Percentiles rank a stretch among this genome's conserved stretches.
Evolutionary conservation across 495 filamentous ascomycete genomes (phyloP).

Genomic region (Cenococcum geophilum): DNA sequence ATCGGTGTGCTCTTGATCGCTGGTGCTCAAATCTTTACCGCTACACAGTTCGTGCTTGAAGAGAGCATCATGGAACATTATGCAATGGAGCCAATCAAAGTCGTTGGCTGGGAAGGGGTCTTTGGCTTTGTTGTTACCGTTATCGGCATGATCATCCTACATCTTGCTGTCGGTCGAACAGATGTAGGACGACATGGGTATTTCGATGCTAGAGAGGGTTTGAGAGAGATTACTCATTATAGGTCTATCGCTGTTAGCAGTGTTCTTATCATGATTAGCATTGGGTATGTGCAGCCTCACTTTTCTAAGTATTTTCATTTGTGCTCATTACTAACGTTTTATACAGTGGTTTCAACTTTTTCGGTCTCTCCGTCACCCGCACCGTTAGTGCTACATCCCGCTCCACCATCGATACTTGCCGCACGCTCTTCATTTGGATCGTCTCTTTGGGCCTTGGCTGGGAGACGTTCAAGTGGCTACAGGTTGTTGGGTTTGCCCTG

Average conservation of each 20-base stretch:
- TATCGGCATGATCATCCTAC: conserved; percentile 70
- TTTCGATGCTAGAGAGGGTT: conserved; percentile 83
- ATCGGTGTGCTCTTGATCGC: conserved; percentile 86
- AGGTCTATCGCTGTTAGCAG: conserved; percentile 65
- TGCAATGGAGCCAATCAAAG: conserved; percentile 76
- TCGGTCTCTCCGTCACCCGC: conserved; percentile 86
- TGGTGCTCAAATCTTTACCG: conserved; percentile 91
- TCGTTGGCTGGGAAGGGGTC: conserved; percentile 93
- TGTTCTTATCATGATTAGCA: conserved; percentile 90
- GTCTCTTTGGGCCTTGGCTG: conserved; percentile 88
- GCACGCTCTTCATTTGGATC: conserved; percentile 97
- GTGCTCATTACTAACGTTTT: conserved; percentile 6
- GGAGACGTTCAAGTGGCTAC: conserved; percentile 98
- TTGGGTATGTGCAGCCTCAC: conserved; percentile 58
- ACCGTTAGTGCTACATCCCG: conserved; percentile 83
- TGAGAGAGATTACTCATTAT: conserved; percentile 66
- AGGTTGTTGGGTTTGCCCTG: conserved; percentile 79
- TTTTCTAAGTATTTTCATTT: not conserved
- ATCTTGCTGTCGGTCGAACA: conserved; percentile 67
- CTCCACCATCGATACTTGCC: conserved; percentile 94
- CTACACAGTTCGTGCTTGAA: conserved; percentile 91
- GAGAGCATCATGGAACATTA: conserved; percentile 92
- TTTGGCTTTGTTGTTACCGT: conserved; percentile 86
- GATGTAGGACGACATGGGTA: conserved; percentile 70
- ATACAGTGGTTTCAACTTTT: conserved; percentile 91